phyloP scores from a whole-genome alignment of 768 basidiomycete genomes.

The Tulasnella sp. region DNA sequence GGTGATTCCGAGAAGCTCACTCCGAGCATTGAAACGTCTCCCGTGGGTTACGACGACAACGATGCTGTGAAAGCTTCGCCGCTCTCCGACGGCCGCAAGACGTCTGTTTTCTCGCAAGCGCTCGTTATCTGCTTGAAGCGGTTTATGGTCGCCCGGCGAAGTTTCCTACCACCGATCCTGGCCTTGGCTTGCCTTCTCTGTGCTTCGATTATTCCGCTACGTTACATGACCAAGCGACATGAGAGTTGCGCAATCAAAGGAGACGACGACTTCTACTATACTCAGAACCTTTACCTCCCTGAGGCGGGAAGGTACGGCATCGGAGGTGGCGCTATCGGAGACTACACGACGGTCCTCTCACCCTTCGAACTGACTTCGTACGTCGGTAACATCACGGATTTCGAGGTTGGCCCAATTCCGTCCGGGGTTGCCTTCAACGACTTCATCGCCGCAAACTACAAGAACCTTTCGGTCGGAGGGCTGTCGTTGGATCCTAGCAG shows the following conservation, averaged over 20 bases:
- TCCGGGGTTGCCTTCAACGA: slow-evolving; percentile 55
- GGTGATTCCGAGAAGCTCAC: slow-evolving; percentile 24
- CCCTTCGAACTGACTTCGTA: slow-evolving; percentile 58
- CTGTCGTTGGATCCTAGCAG: slow-evolving; percentile 61
- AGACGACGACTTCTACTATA: slow-evolving; percentile 42
- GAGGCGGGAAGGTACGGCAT: background rate
- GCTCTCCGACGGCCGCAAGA: slow-evolving; percentile 49
- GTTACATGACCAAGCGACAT: slow-evolving; percentile 59
- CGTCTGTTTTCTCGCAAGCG: slow-evolving; percentile 65
- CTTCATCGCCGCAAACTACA: slow-evolving; percentile 56
- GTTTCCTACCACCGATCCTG: slow-evolving; percentile 68
- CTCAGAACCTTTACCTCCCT: slow-evolving; percentile 61
- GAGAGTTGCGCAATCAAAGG: slow-evolving; percentile 57
- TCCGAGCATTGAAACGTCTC: slow-evolving; percentile 2
- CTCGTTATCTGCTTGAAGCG: slow-evolving; percentile 77
- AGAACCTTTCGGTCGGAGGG: slow-evolving; percentile 66
- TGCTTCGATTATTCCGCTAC: slow-evolving; percentile 67
- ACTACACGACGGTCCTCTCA: slow-evolving; percentile 45
- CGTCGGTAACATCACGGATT: slow-evolving; percentile 47
- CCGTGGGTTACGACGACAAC: background rate
- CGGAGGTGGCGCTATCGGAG: background rate
- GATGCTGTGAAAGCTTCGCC: background rate
- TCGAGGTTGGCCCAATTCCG: slow-evolving; percentile 11
- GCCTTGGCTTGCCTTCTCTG: slow-evolving; percentile 58
- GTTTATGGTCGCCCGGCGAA: slow-evolving; percentile 60